Evolutionary conservation across 2,329 filamentous ascomycete species (phyloP).

Genomic region (Pseudogymnoascus sp.): DNA sequence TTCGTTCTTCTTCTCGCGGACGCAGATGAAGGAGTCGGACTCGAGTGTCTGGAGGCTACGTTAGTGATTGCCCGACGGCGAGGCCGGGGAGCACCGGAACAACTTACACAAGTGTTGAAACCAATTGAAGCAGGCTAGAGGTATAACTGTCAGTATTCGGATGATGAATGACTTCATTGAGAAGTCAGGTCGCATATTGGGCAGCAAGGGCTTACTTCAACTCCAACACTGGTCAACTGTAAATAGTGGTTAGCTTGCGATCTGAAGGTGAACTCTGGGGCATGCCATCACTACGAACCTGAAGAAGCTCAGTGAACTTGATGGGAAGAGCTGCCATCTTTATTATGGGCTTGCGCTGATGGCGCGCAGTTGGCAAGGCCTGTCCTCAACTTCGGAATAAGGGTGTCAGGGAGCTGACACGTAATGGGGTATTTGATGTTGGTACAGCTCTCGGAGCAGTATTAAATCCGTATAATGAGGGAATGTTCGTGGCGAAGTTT

Average conservation of each 20-base stretch:
- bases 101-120: slow-evolving; percentile 77
- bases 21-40: slow-evolving; percentile 92
- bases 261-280: background rate
- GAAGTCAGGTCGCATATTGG: slow-evolving; percentile 1
- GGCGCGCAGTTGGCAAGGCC: slow-evolving; percentile 10
- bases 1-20: slow-evolving; percentile 87
- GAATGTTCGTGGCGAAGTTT: slow-evolving; percentile 1
- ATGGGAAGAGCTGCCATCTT: slow-evolving; percentile 60
- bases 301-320: slow-evolving; percentile 86
- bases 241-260: slow-evolving; percentile 22
- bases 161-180: slow-evolving; percentile 1
- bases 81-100: slow-evolving; percentile 11
- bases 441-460: slow-evolving; percentile 6
- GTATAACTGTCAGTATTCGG: slow-evolving; percentile 25
- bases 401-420: slow-evolving; percentile 10
- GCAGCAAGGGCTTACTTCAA: slow-evolving; percentile 39
- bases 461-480: slow-evolving; percentile 3
- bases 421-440: slow-evolving; percentile 7
- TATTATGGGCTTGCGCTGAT: slow-evolving; percentile 13
- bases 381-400: slow-evolving; percentile 9
- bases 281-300: slow-evolving; percentile 63
- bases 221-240: slow-evolving; percentile 44
- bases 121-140: slow-evolving; percentile 63
- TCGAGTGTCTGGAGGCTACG: slow-evolving; percentile 69
- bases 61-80: slow-evolving; percentile 13